Percentiles rank a stretch among this genome's conserved stretches.
Conservation (phyloP, 2,329 filamentous ascomycete species). For the Davidsoniella eucalypti region DNA sequence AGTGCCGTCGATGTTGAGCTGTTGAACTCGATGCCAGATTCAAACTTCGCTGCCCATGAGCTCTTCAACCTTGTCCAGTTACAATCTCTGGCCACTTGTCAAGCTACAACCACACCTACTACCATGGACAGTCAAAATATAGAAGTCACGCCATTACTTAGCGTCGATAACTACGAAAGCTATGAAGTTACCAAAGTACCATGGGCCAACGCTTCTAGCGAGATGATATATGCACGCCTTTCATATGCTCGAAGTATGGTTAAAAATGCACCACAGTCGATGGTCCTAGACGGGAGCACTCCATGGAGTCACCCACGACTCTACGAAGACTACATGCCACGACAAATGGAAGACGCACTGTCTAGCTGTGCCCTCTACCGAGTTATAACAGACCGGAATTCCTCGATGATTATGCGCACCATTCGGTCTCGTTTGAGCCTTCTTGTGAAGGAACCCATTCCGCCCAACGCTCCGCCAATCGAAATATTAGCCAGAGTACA, state of each 20-base stretch:
- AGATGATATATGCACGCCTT: constrained; percentile 21
- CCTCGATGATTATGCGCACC: constrained; percentile 29
- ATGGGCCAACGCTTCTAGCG: constrained; percentile 10
- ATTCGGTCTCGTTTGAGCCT: constrained; percentile 29
- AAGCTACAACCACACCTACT: too few relatives aligned
- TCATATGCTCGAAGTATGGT: constrained; percentile 34
- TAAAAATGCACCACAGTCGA: constrained; percentile 28
- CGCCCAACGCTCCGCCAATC: constrained; percentile 15
- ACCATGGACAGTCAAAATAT: too few relatives aligned
- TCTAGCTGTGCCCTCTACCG: constrained; percentile 36
- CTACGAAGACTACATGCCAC: constrained; percentile 34
- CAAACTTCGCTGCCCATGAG: too few relatives aligned
- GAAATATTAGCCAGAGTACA: constrained; percentile 24
- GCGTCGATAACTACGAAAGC: too few relatives aligned
- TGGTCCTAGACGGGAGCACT: constrained; percentile 32
- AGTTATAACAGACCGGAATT: constrained; percentile 31
- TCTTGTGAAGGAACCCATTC: constrained; percentile 22
- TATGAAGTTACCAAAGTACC: too few relatives aligned
- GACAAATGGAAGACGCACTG: constrained; percentile 34
- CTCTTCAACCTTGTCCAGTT: too few relatives aligned
- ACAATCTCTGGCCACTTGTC: background rate
- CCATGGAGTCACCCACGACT: constrained; percentile 38
- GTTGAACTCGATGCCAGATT: too few relatives aligned
- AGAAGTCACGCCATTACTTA: too few relatives aligned
- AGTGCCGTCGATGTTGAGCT: too few relatives aligned